These are phyloP conservation scores for Aspergillus baeticus DNA, from an alignment of 495 filamentous ascomycete species.

Conservation along the genomic window DNA sequence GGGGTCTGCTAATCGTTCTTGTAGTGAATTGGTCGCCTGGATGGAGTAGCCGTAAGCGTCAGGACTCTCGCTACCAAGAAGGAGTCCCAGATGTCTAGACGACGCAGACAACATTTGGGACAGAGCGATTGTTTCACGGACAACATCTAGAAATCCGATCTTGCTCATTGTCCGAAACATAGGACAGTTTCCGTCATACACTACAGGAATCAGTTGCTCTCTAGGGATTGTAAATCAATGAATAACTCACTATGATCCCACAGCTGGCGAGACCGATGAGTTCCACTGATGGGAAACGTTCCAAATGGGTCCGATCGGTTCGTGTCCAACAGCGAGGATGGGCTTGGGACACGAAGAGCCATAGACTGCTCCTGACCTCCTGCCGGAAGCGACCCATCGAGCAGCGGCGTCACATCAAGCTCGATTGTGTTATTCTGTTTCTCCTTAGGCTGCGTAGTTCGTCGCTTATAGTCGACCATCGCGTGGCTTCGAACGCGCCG, in stretches of 20 bases:
- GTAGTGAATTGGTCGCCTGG: too few species aligned
- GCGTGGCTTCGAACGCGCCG: constrained; percentile 3
- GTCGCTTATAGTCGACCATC: background rate
- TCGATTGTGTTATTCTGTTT: background rate
- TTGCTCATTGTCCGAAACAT: background rate
- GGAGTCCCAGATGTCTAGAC: constrained; percentile 27
- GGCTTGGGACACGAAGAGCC: too few species aligned
- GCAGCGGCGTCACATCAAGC: background rate
- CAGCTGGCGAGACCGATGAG: background rate
- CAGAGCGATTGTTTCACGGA: background rate
- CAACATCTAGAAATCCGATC: background rate
- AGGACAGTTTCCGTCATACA: background rate
- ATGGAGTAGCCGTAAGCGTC: too few species aligned
- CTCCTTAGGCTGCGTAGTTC: background rate
- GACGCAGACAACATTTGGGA: background rate
- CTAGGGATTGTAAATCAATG: too few species aligned
- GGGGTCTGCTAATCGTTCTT: constrained; percentile 22
- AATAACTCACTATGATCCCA: background rate
- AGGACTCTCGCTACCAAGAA: constrained; percentile 20
- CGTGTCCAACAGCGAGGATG: background rate
- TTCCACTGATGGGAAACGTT: background rate
- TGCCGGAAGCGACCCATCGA: background rate
- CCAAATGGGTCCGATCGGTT: background rate
- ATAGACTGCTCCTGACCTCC: too few species aligned
- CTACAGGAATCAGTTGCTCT: background rate